Conservation (phyloP, 495 filamentous ascomycete genomes). For the Bryoglossum gracile region DNA sequence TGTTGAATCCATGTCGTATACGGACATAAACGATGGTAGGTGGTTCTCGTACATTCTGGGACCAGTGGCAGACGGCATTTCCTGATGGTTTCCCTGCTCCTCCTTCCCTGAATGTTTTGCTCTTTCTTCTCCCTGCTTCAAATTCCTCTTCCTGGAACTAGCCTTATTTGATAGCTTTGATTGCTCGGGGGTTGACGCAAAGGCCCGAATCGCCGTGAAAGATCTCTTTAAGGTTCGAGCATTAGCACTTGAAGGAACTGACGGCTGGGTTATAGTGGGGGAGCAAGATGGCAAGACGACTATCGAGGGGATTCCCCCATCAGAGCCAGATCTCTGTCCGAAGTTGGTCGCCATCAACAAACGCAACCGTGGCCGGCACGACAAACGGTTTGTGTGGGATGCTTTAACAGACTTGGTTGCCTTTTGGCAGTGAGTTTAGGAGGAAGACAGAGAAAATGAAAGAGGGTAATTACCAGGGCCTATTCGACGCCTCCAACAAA, state of each 20-base stretch:
- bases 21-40: slow-evolving; percentile 67
- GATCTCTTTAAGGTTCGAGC: slow-evolving; percentile 20
- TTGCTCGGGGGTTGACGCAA: slow-evolving; percentile 4
- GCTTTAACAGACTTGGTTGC: slow-evolving; percentile 1
- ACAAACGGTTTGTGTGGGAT: slow-evolving; percentile 5
- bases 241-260: slow-evolving; percentile 18
- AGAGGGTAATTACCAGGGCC: slow-evolving; percentile 18
- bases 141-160: slow-evolving; percentile 5
- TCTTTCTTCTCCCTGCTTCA: no score
- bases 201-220: slow-evolving; percentile 8
- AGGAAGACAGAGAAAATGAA: slow-evolving; percentile 7
- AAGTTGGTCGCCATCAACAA: slow-evolving; percentile 10
- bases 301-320: neutral
- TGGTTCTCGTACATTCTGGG: slow-evolving; percentile 54
- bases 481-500: slow-evolving; percentile 20
- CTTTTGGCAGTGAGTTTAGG: slow-evolving; percentile 6
- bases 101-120: no score
- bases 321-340: slow-evolving; percentile 3
- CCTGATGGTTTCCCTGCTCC: slow-evolving; percentile 29
- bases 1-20: slow-evolving; percentile 49
- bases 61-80: slow-evolving; percentile 47
- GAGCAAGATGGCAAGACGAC: neutral
- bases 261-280: slow-evolving; percentile 9
- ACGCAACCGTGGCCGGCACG: slow-evolving; percentile 7
- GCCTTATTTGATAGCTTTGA: slow-evolving; percentile 1